Evolutionary conservation across 305 asterid genomes (phyloP).

Genomic region (Andrographis paniculata): DNA sequence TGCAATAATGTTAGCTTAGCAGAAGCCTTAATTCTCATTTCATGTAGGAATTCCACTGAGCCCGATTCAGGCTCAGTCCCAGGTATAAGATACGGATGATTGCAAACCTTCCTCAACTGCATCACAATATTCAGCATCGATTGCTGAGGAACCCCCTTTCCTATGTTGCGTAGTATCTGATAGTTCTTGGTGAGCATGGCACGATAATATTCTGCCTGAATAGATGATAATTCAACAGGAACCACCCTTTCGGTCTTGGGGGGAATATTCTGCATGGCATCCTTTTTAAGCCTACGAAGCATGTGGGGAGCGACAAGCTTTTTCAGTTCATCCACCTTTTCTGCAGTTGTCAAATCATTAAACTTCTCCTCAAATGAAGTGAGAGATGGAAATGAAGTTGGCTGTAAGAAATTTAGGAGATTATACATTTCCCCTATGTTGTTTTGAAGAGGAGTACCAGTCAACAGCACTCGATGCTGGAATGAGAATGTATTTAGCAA

Average conservation of each 20-base stretch:
- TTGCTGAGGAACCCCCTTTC: slow-evolving; percentile 89
- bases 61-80: slow-evolving; percentile 99
- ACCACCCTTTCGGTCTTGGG: slow-evolving; percentile 97
- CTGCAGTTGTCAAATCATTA: slow-evolving; percentile 83
- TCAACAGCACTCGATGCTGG: slow-evolving; percentile 86
- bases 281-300: slow-evolving; percentile 95
- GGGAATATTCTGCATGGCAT: slow-evolving; percentile 97
- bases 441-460: slow-evolving; percentile 99
- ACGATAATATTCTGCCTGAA: slow-evolving; percentile 98
- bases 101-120: slow-evolving; percentile 97
- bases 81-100: slow-evolving; percentile 96
- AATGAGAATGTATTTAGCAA: slow-evolving; percentile 83
- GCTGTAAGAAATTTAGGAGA: slow-evolving; percentile 87
- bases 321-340: slow-evolving; percentile 95
- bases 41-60: slow-evolving; percentile 85
- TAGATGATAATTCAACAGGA: slow-evolving; percentile 93
- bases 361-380: slow-evolving; percentile 87
- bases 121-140: slow-evolving; percentile 96
- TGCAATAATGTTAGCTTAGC: slow-evolving; percentile 91
- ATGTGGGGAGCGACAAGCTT: slow-evolving; percentile 98
- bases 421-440: slow-evolving; percentile 98
- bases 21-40: slow-evolving; percentile 98
- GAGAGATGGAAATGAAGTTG: slow-evolving; percentile 82
- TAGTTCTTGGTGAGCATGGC: slow-evolving; percentile 99
- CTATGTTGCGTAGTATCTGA: slow-evolving; percentile 86